Evolutionary conservation across 1,284 basidiomycete genomes (phyloP), one percentile per base, ranked within the genome.

Genomic region (Hymenochaete sp.): DNA sequence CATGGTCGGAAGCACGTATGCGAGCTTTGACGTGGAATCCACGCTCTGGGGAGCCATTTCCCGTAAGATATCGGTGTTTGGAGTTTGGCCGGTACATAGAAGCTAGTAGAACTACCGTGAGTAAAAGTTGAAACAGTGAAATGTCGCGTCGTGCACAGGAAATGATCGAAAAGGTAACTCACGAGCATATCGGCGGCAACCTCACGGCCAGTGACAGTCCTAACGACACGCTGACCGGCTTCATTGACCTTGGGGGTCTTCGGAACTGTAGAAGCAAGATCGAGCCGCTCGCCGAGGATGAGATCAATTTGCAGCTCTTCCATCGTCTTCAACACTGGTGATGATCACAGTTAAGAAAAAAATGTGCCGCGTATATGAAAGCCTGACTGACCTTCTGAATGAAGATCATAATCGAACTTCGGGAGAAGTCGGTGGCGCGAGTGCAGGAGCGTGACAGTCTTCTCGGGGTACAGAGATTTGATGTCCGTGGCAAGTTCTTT

Each of bases 71-170:
- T 60, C 65, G 0, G 82, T 80, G 57, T 88, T 86, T 14, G 84
- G 82, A 28, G 64, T 68, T 61, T 87, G 84, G 5, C 85, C 85
- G 0, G 84, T 88, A 57, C 86, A 88, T 1, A 82, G 65, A 11
- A 89, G 69, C 79, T 85, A 24, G n/a, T n/a, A n/a, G n/a, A 35
- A 41, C 27, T n/a, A 28, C 39, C 4, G 7, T 29, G 10, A 24
- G 14, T 38, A 29, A 22, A 3, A n/a, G 13, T 46, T 9, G 41
- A 25, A 14, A 28, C 14, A 39, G n/a, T 7, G 18, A 21, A 18
- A 40, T 10, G n/a, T 31, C 28, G 9, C 28, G 14, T 31, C 14
- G 14, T 31, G n/a, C n/a, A n/a, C n/a, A 26, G 14, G 9, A 24
- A 40, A 19, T 16, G 25, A 14, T 14, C 45, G 33, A 37, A 16